phyloP scores from a whole-genome alignment of 495 filamentous ascomycete species.

The Tirmania nivea region DNA sequence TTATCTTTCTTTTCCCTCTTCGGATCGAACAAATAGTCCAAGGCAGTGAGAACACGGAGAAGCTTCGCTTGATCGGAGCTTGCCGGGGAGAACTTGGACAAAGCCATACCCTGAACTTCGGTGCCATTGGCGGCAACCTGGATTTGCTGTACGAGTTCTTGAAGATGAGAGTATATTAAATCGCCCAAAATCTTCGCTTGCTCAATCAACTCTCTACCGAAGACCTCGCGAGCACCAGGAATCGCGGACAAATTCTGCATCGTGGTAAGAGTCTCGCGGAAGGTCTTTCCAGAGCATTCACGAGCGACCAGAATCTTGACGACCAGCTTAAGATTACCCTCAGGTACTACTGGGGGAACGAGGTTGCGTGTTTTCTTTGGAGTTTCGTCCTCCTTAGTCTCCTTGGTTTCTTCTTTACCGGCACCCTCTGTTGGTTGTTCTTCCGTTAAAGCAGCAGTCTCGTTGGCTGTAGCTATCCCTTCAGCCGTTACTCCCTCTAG shows the following conservation, averaged over 20 bases:
- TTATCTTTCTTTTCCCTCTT: slow-evolving; percentile 29
- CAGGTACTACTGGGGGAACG: slow-evolving; percentile 68
- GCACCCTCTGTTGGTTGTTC: slow-evolving; percentile 13
- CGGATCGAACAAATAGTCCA: slow-evolving; percentile 84
- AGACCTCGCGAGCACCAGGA: slow-evolving; percentile 69
- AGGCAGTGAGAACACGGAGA: slow-evolving; percentile 74
- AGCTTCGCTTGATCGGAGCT: slow-evolving; percentile 92
- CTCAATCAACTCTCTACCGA: slow-evolving; percentile 69
- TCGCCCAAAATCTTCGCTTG: slow-evolving; percentile 69
- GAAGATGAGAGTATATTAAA: slow-evolving; percentile 61
- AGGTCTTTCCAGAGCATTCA: slow-evolving; percentile 90
- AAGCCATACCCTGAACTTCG: slow-evolving; percentile 80
- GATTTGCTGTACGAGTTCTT: slow-evolving; percentile 73
- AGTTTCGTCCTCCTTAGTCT: slow-evolving; percentile 31
- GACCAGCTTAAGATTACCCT: slow-evolving; percentile 72
- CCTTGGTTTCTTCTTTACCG: slow-evolving; percentile 25
- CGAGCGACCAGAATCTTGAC: slow-evolving; percentile 88
- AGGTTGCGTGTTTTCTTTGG: slow-evolving; percentile 53
- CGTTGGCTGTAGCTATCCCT: slow-evolving; percentile 3
- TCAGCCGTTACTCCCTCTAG: slow-evolving; percentile 6
- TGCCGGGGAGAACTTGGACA: slow-evolving; percentile 86
- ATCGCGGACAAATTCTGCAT: slow-evolving; percentile 95
- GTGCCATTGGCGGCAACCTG: slow-evolving; percentile 68
- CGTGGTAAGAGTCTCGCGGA: slow-evolving; percentile 84
- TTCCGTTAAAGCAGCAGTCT: slow-evolving; percentile 6